Evolutionary conservation across 1,139 yeast species (phyloP).

Genomic region (Dujonia santamariae): DNA sequence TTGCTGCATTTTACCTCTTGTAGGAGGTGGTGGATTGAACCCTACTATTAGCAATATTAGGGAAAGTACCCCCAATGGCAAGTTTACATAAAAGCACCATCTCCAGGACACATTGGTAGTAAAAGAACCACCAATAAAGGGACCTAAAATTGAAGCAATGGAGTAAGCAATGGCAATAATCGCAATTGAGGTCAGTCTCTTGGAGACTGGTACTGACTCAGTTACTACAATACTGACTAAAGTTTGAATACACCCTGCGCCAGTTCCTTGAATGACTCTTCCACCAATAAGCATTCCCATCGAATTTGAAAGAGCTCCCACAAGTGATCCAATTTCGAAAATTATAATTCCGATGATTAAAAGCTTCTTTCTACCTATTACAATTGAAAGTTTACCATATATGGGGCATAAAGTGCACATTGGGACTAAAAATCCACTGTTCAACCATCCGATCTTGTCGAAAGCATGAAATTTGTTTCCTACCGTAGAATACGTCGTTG

Average conservation of each 20-base stretch:
- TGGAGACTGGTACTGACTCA: conserved; percentile 57
- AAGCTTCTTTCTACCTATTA: conserved; percentile 58
- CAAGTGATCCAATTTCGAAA: conserved; percentile 62
- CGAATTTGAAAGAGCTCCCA: conserved; percentile 53
- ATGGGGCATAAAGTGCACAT: conserved; percentile 55
- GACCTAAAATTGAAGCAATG: conserved; percentile 58
- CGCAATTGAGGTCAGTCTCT: conserved; percentile 51
- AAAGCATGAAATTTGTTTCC: conserved; percentile 53
- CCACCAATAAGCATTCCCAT: conserved; percentile 69
- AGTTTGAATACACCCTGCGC: conserved; percentile 71
- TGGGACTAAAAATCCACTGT: conserved; percentile 59
- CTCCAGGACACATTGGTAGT: conserved; percentile 67
- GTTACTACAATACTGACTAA: conserved; percentile 57
- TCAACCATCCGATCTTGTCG: conserved; percentile 58
- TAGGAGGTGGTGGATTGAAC: conserved; percentile 56
- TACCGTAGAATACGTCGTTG: conserved; percentile 55
- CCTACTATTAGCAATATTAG: conserved; percentile 39
- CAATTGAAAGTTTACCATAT: conserved; percentile 60
- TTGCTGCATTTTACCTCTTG: conserved; percentile 26
- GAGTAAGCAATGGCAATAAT: conserved; percentile 52
- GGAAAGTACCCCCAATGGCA: conserved; percentile 66
- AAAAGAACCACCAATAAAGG: conserved; percentile 67
- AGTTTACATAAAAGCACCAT: conserved; percentile 74
- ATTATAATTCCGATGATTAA: conserved; percentile 48
- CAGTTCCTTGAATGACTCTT: conserved; percentile 67